Conservation (phyloP, 2,329 filamentous ascomycete species). For the Niveomyces coronatus region DNA sequence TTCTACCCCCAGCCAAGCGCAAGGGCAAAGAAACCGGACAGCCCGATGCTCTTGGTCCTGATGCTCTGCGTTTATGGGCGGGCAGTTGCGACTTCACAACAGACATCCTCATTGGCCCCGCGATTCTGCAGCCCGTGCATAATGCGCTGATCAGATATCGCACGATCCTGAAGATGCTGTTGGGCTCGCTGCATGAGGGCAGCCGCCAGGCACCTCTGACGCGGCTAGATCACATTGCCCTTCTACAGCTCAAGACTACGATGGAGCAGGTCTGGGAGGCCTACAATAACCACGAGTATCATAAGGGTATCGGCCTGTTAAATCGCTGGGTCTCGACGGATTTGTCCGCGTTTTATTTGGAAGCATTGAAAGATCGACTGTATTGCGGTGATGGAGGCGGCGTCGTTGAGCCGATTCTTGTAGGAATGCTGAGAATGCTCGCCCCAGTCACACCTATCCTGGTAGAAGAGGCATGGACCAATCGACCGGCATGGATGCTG, state of each 20-base stretch:
- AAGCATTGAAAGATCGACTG: conserved; percentile 80
- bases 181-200: conserved; percentile 59
- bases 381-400: conserved; percentile 71
- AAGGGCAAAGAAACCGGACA: conserved; percentile 38
- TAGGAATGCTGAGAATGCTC: conserved; percentile 66
- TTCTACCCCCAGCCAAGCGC: conserved; percentile 59
- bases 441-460: conserved; percentile 72
- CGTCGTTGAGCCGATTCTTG: conserved; percentile 54
- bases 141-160: conserved; percentile 75
- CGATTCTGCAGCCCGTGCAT: conserved; percentile 68
- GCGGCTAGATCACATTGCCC: conserved; percentile 61
- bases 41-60: conserved; percentile 69
- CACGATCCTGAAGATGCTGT: conserved; percentile 79
- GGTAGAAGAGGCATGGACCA: conserved; percentile 80
- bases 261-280: conserved; percentile 54
- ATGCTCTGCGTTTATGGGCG: conserved; percentile 83
- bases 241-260: conserved; percentile 60
- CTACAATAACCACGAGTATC: conserved; percentile 69
- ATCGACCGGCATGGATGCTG: conserved; percentile 57
- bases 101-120: conserved; percentile 73
- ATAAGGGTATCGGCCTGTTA: conserved; percentile 61
- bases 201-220: conserved; percentile 41
- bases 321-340: conserved; percentile 76
- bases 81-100: conserved; percentile 85
- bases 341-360: conserved; percentile 88